A percentile compares a stretch with the other conserved stretches of the same genome.
These are phyloP conservation scores for Solanum appendiculatum DNA, from an alignment of 257 asterid genomes.

Conservation along the genomic window DNA sequence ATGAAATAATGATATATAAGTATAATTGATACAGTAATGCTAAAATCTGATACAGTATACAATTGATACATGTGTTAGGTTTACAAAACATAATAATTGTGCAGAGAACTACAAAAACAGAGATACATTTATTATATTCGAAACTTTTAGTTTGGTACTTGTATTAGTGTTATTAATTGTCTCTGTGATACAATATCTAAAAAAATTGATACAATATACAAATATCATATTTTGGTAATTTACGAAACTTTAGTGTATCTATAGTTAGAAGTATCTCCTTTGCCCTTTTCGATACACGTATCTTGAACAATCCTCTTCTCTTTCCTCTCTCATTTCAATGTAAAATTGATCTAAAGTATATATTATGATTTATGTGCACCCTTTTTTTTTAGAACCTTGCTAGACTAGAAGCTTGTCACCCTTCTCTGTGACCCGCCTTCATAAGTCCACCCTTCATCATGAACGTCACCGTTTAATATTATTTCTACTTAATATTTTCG, in stretches of 20 bases:
- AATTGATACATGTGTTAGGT: background rate
- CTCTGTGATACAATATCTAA: background rate
- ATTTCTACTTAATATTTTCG: background rate
- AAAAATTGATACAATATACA: background rate
- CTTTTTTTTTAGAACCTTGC: background rate
- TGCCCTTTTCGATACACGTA: too few relatives aligned
- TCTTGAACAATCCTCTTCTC: too few relatives aligned
- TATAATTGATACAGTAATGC: too few relatives aligned
- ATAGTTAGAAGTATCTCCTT: too few relatives aligned
- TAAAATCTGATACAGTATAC: background rate
- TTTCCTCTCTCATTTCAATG: too few relatives aligned
- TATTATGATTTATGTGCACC: background rate
- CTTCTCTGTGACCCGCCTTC: background rate
- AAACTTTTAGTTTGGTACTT: background rate
- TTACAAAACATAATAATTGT: background rate
- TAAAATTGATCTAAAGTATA: too few relatives aligned
- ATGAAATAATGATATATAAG: too few relatives aligned
- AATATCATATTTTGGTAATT: background rate
- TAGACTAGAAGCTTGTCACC: too few relatives aligned
- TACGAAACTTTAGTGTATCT: too few relatives aligned
- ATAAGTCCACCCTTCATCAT: background rate
- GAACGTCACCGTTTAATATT: too few relatives aligned
- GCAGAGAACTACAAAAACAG: background rate
- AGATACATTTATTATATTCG: background rate
- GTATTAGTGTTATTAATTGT: background rate